phyloP scores from a whole-genome alignment of 73 alveolate genomes.

The Paramecium octaurelia region DNA sequence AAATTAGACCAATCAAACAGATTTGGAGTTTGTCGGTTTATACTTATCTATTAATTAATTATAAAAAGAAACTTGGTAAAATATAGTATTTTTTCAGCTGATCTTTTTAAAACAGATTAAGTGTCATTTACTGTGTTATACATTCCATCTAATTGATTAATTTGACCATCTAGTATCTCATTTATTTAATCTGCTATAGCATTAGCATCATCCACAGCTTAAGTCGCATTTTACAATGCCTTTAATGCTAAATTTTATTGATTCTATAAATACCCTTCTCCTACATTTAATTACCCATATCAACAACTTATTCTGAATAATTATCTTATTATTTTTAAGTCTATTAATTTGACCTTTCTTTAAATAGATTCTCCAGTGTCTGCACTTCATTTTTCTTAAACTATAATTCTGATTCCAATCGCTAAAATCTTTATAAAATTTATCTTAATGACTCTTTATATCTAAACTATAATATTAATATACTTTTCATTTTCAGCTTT shows the following conservation, averaged over 20 bases:
- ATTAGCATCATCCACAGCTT: background rate
- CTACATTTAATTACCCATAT: background rate
- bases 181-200: slow-evolving; percentile 33
- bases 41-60: background rate
- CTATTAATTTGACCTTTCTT: background rate
- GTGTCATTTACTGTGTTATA: slow-evolving; percentile 49
- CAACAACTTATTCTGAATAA: background rate
- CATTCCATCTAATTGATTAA: slow-evolving; percentile 34
- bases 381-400: slow-evolving; percentile 49
- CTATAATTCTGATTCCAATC: slow-evolving; percentile 39
- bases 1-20: slow-evolving; percentile 35
- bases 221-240: background rate
- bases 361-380: slow-evolving; percentile 42
- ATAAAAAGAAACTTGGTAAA: background rate
- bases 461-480: background rate
- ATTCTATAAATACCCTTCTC: background rate
- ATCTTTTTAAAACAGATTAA: slow-evolving; percentile 36
- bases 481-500: slow-evolving; percentile 6
- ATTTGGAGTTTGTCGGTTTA: slow-evolving; percentile 48
- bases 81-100: slow-evolving; percentile 35
- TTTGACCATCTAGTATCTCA: slow-evolving; percentile 34
- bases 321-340: background rate
- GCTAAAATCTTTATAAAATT: background rate
- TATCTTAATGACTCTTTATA: background rate
- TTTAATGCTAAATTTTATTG: background rate